Evolutionary conservation across 176 grass and related monocot genomes (phyloP), one percentile per base, ranked within the genome.

Genomic region (Aegilops longissima): DNA sequence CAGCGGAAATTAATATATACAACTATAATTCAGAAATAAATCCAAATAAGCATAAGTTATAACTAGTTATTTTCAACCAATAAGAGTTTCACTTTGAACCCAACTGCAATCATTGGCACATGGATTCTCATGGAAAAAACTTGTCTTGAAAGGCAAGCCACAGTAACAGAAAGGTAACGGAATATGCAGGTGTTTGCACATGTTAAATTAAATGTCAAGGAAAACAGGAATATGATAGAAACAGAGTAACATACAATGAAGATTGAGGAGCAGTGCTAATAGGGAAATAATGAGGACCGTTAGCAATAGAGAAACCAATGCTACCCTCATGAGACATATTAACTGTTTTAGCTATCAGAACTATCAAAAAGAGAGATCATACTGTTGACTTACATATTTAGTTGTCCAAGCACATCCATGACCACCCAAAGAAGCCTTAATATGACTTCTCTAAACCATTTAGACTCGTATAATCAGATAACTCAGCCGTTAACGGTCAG

Each of bases 191-290:
- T 66, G 7, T 9, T 72, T 11, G 18, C 27, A 58, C 5, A 27
- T 9, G 44, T n/a, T 70, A 36, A 18, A 31, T 21, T 29, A 38
- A 78, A 14, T 20, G 0, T 66, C 7, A 52, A 65, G 4, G 64
- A 65, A 85, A 77, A 36, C 29, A 85, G 61, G 61, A 42, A 52
- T 52, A 68, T 18, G 23, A 14, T 39, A 78, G 14, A 68, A 78
- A 24, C 14, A 80, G 0, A 75, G 2, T 18, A n/a, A 66, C 4
- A 70, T 12, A 9, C 1, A 11, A 45, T n/a, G 31, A 18, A 8
- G 29, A 51, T 51, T 51, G 13, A 51, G 27, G 4, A 76, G 14
- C 25, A 33, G 30, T 21, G 27, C 45, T 18, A 11, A 12, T 33
- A 21, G 44, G 24, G 23, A 74, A 70, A 74, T 40, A 5, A 27